Evolutionary conservation across 805 yeast genomes (phyloP), one percentile per base, ranked within the genome.

Genomic region (Wickerhamomyces sydowiorum): DNA sequence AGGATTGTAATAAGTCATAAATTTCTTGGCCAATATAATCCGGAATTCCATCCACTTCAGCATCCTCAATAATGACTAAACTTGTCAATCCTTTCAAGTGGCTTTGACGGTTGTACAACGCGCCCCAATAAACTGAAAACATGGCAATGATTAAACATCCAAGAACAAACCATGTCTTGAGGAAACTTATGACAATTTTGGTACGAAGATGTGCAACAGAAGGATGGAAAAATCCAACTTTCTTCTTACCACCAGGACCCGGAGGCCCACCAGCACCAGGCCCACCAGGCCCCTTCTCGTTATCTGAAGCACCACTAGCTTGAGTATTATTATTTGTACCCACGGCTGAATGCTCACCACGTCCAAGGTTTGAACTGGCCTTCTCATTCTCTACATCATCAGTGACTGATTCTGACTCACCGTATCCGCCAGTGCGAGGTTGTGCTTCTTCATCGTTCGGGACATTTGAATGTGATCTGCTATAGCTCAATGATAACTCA

Each of bases 111-210:
- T 57, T 42, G 42, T 65, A 65, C 3, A 57, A 44, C 5, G 69
- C 60, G 15, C 71, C 71, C 67, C 69, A 64, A 41, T 64, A 66
- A 7, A 66, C 50, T 6, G 68, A 61, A 39, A 66, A 53, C 6
- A 55, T 41, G 3, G 50, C 51, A 38, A 75, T 50, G 25, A 73
- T 60, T 39, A 62, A 61, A 7, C 54, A 37, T 15, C 65, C 63
- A 59, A 78, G 59, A 3, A 51, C 19, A 0, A 60, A 13, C 51
- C 51, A 53, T 2, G 38, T 38, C 17, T 46, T 48, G 7, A 45
- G 17, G 30, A 47, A 50, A 3, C 33, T 40, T 2, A 38, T 3
- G 2, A 35, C n/a, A 3, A 50, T 49, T 27, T 44, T 41, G 3
- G n/a, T n/a, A 27, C 58, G 48, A 3, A 49, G 21, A 20, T 37